These are phyloP conservation scores for Leersia perrieri DNA, from an alignment of 176 grass and related monocot genomes.

Conservation along the genomic window DNA sequence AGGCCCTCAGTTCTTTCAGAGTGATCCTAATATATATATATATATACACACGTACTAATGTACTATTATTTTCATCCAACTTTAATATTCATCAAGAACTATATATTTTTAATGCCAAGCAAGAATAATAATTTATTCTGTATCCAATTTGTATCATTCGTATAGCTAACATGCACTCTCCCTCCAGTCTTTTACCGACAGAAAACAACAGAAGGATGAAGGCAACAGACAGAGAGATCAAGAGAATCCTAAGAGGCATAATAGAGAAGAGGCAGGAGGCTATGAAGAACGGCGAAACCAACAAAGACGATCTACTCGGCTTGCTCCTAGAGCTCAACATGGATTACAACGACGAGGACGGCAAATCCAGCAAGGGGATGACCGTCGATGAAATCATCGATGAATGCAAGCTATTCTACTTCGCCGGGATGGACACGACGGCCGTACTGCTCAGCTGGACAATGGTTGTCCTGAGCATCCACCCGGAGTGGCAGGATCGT, in stretches of 20 bases:
- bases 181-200: conserved; percentile 53
- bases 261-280: conserved; percentile 57
- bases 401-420: conserved; percentile 85
- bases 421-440: conserved; percentile 70
- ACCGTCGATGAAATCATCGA: conserved; percentile 61
- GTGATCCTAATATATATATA: too few relatives aligned
- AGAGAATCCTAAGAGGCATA: conserved; percentile 43
- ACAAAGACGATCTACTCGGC: conserved; percentile 49
- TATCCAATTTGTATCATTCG: not conserved
- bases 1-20: too few relatives aligned
- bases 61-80: too few relatives aligned
- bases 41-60: too few relatives aligned
- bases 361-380: conserved; percentile 41
- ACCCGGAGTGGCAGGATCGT: conserved; percentile 61
- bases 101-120: too few relatives aligned
- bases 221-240: conserved; percentile 45
- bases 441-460: conserved; percentile 65
- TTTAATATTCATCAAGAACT: too few relatives aligned
- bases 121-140: not conserved
- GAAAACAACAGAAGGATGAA: conserved; percentile 61
- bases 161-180: not conserved
- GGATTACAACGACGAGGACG: conserved; percentile 35
- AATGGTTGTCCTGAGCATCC: conserved; percentile 58
- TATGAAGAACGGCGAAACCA: conserved; percentile 25
- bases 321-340: conserved; percentile 64